Conservation (phyloP, 2,329 filamentous ascomycete genomes). For the Elsinoe australis region DNA sequence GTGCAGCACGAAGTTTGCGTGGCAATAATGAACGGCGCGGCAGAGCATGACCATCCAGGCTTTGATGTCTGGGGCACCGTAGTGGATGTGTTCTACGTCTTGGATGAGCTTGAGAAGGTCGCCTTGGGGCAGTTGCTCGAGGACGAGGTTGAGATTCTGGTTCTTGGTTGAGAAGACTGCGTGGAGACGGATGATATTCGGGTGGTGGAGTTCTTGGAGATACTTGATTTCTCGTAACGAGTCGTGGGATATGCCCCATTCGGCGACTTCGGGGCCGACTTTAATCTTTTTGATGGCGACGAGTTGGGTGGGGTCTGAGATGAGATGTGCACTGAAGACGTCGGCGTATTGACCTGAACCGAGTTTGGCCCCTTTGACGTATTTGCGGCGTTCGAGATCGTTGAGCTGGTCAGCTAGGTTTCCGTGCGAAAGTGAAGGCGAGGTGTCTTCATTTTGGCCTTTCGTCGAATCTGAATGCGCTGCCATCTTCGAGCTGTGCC, state of each 20-base stretch:
- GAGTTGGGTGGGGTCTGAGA: slow-evolving; percentile 59
- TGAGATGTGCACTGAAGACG: slow-evolving; percentile 81
- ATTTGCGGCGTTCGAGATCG: slow-evolving; percentile 62
- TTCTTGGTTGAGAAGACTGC: slow-evolving; percentile 94
- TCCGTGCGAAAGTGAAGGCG: slow-evolving; percentile 15
- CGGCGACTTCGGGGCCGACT: slow-evolving; percentile 73
- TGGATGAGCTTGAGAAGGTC: slow-evolving; percentile 93
- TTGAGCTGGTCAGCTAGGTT: slow-evolving; percentile 45
- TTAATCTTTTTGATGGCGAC: slow-evolving; percentile 96
- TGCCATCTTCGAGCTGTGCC: background rate
- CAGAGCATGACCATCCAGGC: slow-evolving; percentile 98
- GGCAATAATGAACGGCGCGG: slow-evolving; percentile 90
- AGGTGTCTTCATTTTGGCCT: background rate
- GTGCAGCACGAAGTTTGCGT: slow-evolving; percentile 87
- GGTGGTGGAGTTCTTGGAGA: slow-evolving; percentile 86
- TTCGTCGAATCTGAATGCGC: background rate
- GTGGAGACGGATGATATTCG: slow-evolving; percentile 88
- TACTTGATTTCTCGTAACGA: slow-evolving; percentile 93
- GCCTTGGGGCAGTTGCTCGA: slow-evolving; percentile 88
- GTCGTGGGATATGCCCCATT: slow-evolving; percentile 81
- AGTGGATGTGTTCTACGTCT: slow-evolving; percentile 63
- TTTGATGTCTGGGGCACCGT: slow-evolving; percentile 86
- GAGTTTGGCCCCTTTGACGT: slow-evolving; percentile 79
- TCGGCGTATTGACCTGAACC: slow-evolving; percentile 96
- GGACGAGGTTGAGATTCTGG: slow-evolving; percentile 90